Conservation (phyloP, 2,329 filamentous ascomycete genomes). For the Sporothrix phasma region DNA sequence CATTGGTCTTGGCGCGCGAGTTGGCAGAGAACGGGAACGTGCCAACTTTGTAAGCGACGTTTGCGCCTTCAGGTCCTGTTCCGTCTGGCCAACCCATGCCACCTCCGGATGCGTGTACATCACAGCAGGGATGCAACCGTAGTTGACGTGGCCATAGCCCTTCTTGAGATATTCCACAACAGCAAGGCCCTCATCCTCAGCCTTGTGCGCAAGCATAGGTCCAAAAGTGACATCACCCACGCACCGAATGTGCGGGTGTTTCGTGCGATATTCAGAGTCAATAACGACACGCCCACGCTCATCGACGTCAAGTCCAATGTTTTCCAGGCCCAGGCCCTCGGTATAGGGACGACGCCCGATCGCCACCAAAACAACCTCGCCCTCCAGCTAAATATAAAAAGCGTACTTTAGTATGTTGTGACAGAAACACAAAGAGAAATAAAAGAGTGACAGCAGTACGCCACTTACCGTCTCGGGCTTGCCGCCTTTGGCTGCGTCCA, state of each 20-base stretch:
- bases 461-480: conserved; percentile 74
- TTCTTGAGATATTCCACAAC: conserved; percentile 97
- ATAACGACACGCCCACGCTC: conserved; percentile 92
- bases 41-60: conserved; percentile 85
- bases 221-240: conserved; percentile 95
- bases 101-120: conserved; percentile 99
- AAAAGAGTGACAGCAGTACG: neutral
- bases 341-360: conserved; percentile 97
- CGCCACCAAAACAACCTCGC: conserved; percentile 90
- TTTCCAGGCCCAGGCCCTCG: conserved; percentile 81
- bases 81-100: conserved; percentile 95
- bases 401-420: neutral
- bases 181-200: conserved; percentile 93
- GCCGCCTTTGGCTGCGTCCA: conserved; percentile 91
- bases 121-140: conserved; percentile 91
- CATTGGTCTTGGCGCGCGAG: conserved; percentile 96
- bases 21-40: conserved; percentile 97
- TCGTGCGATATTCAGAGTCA: conserved; percentile 97
- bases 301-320: conserved; percentile 82
- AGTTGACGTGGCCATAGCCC: conserved; percentile 97
- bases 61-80: conserved; percentile 89
- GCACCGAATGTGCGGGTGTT: conserved; percentile 91
- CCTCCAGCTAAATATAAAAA: conserved; percentile 56
- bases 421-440: neutral
- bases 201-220: conserved; percentile 98